Conservation (phyloP, 2,329 filamentous ascomycete genomes). For the Hymenoscyphus fraxineus region DNA sequence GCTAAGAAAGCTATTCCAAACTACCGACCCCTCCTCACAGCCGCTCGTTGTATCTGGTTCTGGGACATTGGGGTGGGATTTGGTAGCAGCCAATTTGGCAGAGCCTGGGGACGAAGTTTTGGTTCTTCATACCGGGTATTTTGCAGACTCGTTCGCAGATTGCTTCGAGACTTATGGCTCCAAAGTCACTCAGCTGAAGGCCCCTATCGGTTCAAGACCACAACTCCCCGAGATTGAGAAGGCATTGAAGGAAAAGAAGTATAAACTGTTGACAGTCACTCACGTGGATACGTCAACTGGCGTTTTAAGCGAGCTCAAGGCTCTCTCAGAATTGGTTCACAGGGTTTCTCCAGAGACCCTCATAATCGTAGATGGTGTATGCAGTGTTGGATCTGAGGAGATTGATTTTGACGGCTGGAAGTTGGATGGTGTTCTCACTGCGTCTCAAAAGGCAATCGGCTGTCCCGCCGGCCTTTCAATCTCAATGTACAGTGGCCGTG, state of each 20-base stretch:
- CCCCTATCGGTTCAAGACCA: conserved; percentile 81
- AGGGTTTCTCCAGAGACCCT: conserved; percentile 87
- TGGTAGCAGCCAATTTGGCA: conserved; percentile 88
- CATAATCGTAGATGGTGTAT: conserved; percentile 91
- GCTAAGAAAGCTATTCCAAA: conserved; percentile 92
- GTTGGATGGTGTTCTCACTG: conserved; percentile 87
- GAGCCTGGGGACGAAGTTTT: conserved; percentile 88
- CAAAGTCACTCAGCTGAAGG: conserved; percentile 84
- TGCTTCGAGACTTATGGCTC: conserved; percentile 90
- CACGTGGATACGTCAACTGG: conserved; percentile 98
- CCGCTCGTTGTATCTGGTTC: conserved; percentile 93
- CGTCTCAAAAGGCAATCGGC: conserved; percentile 94
- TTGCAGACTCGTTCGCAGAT: conserved; percentile 90
- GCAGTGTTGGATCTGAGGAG: conserved; percentile 93
- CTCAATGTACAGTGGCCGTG: conserved; percentile 85
- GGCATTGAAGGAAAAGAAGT: conserved; percentile 83
- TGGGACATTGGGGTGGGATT: conserved; percentile 93
- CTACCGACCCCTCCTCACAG: conserved; percentile 74
- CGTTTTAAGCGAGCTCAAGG: conserved; percentile 86
- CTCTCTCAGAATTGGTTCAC: conserved; percentile 76
- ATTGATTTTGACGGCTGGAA: conserved; percentile 95
- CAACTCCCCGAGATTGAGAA: conserved; percentile 84
- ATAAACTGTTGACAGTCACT: conserved; percentile 91
- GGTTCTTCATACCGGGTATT: conserved; percentile 95
- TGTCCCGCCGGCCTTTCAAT: conserved; percentile 93